Evolutionary conservation across 108 stramenopile genomes (phyloP).

Genomic region (Poteriospumella lacustris): DNA sequence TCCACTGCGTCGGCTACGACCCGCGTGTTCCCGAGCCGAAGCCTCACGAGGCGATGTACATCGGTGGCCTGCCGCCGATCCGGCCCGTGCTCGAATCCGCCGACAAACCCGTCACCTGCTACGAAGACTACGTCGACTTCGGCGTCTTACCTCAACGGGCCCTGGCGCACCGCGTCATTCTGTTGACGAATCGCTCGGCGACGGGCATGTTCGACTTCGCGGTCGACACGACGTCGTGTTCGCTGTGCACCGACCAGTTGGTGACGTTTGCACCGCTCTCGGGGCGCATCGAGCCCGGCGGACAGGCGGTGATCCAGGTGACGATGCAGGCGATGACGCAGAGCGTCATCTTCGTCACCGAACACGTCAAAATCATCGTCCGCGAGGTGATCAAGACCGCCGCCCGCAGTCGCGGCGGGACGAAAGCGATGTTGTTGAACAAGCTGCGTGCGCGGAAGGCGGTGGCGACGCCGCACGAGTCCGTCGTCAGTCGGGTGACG

Average conservation of each 20-base stretch:
- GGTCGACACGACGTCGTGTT: not conserved
- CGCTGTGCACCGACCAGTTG: not conserved
- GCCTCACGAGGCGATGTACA: not conserved
- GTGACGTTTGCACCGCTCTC: not conserved
- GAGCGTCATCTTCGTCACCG: not conserved
- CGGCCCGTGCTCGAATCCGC: not conserved
- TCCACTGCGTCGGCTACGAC: no score
- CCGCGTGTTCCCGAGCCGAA: not conserved
- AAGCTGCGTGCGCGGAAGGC: not conserved
- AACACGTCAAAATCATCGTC: conserved; percentile 21
- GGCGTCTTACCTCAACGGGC: not conserved
- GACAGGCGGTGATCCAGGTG: not conserved
- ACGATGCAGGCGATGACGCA: not conserved
- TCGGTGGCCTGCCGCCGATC: not conserved
- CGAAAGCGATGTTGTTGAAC: not conserved
- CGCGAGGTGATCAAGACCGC: not conserved
- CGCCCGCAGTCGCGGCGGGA: not conserved
- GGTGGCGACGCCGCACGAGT: not conserved
- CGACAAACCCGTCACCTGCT: not conserved
- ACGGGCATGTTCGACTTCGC: not conserved
- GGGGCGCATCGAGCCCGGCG: not conserved
- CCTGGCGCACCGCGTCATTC: not conserved
- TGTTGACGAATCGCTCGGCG: not conserved
- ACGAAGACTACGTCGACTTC: conserved; percentile 1
- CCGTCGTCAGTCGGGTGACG: not conserved